A percentile compares a stretch with the other conserved stretches of the same genome.
Conservation (phyloP, 371 early-diverging fungal genomes). For the Syncephalastrum contaminatum region DNA sequence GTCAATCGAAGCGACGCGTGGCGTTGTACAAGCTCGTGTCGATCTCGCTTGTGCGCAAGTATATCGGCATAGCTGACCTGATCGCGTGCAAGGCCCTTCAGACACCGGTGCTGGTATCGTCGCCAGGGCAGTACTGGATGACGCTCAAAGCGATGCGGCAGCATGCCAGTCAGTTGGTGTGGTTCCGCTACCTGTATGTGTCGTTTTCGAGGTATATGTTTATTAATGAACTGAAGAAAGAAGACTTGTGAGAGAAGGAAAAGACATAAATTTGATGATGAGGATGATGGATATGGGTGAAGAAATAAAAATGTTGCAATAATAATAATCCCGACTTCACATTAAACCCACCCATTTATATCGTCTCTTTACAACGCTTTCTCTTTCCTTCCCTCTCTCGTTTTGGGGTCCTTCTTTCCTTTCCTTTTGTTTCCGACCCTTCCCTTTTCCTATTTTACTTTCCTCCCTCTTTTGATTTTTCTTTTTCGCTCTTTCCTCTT, state of each 20-base stretch:
- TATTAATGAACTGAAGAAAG: conserved; percentile 61
- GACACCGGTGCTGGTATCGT: conserved; percentile 52
- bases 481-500: too few species aligned
- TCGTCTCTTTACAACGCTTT: too few species aligned
- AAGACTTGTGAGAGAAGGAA: too few species aligned
- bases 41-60: conserved; percentile 75
- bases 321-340: too few species aligned
- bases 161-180: conserved; percentile 89
- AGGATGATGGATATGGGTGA: conserved; percentile 1
- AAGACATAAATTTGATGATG: background rate
- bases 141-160: conserved; percentile 80
- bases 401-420: too few species aligned
- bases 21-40: conserved; percentile 61
- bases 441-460: too few species aligned
- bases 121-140: conserved; percentile 44
- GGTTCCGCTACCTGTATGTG: conserved; percentile 95
- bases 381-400: too few species aligned
- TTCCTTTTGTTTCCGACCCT: too few species aligned
- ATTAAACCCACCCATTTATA: too few species aligned
- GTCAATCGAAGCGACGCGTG: conserved; percentile 10
- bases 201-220: conserved; percentile 94
- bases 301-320: too few species aligned
- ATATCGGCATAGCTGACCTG: conserved; percentile 66
- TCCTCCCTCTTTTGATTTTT: too few species aligned
- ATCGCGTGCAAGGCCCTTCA: conserved; percentile 10